A percentile compares a stretch with the other conserved stretches of the same genome.
These are phyloP conservation scores for Penicillium sp. DNA, from an alignment of 2,329 filamentous ascomycete genomes.

Conservation along the genomic window DNA sequence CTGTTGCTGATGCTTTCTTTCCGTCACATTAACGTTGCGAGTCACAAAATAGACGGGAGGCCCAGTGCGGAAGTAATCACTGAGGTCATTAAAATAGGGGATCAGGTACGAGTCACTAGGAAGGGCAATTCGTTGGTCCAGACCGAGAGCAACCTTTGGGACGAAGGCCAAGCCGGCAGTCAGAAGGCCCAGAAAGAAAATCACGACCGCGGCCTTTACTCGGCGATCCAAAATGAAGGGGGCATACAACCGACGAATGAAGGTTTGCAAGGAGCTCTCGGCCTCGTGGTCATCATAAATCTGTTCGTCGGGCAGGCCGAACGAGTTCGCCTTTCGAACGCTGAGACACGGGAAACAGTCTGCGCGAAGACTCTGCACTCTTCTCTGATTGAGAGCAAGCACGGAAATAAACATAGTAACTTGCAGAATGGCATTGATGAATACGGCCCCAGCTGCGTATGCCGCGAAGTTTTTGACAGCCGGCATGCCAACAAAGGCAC, in stretches of 20 bases:
- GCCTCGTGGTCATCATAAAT: slow-evolving; percentile 68
- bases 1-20: slow-evolving; percentile 70
- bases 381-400: slow-evolving; percentile 80
- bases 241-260: slow-evolving; percentile 87
- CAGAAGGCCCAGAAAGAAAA: slow-evolving; percentile 81
- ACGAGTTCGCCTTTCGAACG: slow-evolving; percentile 67
- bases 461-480: slow-evolving; percentile 95
- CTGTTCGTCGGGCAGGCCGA: slow-evolving; percentile 58
- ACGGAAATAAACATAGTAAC: slow-evolving; percentile 96
- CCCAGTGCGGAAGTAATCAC: slow-evolving; percentile 83
- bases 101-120: slow-evolving; percentile 93
- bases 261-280: slow-evolving; percentile 75
- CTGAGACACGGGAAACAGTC: slow-evolving; percentile 90
- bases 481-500: slow-evolving; percentile 93
- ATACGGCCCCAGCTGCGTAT: slow-evolving; percentile 90
- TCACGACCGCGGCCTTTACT: slow-evolving; percentile 68
- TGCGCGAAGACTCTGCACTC: slow-evolving; percentile 80
- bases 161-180: slow-evolving; percentile 78
- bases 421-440: slow-evolving; percentile 95
- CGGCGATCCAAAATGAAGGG: slow-evolving; percentile 74
- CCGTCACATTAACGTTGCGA: slow-evolving; percentile 70
- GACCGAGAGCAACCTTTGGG: slow-evolving; percentile 75
- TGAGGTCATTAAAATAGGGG: slow-evolving; percentile 92
- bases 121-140: slow-evolving; percentile 92
- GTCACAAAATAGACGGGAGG: slow-evolving; percentile 97